Evolutionary conservation across 805 yeast genomes (phyloP).

Genomic region (Candida nanaspora): DNA sequence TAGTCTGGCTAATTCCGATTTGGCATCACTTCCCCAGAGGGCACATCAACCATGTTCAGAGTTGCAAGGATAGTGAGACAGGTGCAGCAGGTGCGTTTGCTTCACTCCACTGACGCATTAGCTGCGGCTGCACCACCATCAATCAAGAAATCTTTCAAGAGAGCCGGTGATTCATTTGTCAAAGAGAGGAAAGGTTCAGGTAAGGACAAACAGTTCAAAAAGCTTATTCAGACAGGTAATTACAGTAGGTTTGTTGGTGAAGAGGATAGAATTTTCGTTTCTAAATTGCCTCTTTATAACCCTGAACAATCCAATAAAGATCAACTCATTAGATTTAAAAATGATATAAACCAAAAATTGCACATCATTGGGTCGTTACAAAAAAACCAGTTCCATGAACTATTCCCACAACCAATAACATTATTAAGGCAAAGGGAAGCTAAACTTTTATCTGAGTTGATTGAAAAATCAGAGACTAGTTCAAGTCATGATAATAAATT

Average conservation of each 20-base stretch:
- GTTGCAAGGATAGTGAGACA: neutral
- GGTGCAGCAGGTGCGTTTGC: no score
- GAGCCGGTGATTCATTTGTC: conserved; percentile 14
- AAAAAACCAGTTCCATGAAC: conserved; percentile 61
- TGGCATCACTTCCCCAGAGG: no score
- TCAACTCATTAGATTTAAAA: conserved; percentile 33
- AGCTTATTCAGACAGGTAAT: conserved; percentile 15
- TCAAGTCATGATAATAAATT: conserved; percentile 39
- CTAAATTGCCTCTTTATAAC: conserved; percentile 6
- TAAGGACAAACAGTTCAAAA: conserved; percentile 21
- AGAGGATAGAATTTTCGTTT: conserved; percentile 12
- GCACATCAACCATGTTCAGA: no score
- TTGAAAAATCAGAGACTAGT: conserved; percentile 25
- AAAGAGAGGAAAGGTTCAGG: conserved; percentile 27
- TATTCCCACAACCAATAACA: conserved; percentile 53
- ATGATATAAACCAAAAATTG: conserved; percentile 34
- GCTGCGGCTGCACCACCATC: conserved; percentile 8
- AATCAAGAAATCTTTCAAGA: conserved; percentile 23
- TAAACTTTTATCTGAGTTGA: conserved; percentile 29
- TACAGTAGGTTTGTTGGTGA: conserved; percentile 14
- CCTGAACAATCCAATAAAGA: conserved; percentile 8
- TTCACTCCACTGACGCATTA: conserved; percentile 6
- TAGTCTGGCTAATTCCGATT: no score
- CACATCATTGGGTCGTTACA: conserved; percentile 56
- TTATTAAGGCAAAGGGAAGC: conserved; percentile 47